Evolutionary conservation across 2,329 filamentous ascomycete genomes (phyloP).

Genomic region (Penicillium sp.): DNA sequence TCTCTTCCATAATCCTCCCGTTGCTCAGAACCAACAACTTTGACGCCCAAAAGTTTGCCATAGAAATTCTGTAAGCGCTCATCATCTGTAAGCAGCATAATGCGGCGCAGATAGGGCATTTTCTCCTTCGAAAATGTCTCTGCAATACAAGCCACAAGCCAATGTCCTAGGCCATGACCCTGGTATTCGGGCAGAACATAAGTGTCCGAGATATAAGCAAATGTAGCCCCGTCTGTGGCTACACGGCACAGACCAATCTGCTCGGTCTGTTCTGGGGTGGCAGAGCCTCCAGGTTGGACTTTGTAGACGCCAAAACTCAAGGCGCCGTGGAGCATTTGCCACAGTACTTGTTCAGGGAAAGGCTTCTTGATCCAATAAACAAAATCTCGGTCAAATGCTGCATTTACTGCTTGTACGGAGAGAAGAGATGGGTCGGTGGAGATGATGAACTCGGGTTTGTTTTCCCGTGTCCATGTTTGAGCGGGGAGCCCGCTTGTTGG

Average conservation of each 20-base stretch:
- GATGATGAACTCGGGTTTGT: conserved; percentile 17
- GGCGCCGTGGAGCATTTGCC: conserved; percentile 22
- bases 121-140: conserved; percentile 52
- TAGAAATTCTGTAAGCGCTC: conserved; percentile 24
- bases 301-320: conserved; percentile 26
- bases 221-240: conserved; percentile 70
- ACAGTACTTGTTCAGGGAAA: conserved; percentile 19
- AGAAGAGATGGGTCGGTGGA: conserved; percentile 21
- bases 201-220: conserved; percentile 70
- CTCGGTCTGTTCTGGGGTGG: conserved; percentile 22
- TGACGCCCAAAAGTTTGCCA: conserved; percentile 22
- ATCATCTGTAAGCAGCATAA: conserved; percentile 49
- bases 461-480: conserved; percentile 19
- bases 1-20: conserved; percentile 17
- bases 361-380: conserved; percentile 18
- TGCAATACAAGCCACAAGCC: conserved; percentile 64
- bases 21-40: conserved; percentile 23
- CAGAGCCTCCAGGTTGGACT: not conserved
- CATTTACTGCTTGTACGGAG: conserved; percentile 21
- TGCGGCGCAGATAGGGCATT: conserved; percentile 62
- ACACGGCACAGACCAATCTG: conserved; percentile 63
- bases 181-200: conserved; percentile 65
- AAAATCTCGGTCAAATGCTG: conserved; percentile 18
- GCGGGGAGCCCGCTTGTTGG: conserved; percentile 13
- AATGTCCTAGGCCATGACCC: conserved; percentile 63